Evolutionary conservation across 495 filamentous ascomycete genomes (phyloP).

Genomic region (Aspergillus leporis): DNA sequence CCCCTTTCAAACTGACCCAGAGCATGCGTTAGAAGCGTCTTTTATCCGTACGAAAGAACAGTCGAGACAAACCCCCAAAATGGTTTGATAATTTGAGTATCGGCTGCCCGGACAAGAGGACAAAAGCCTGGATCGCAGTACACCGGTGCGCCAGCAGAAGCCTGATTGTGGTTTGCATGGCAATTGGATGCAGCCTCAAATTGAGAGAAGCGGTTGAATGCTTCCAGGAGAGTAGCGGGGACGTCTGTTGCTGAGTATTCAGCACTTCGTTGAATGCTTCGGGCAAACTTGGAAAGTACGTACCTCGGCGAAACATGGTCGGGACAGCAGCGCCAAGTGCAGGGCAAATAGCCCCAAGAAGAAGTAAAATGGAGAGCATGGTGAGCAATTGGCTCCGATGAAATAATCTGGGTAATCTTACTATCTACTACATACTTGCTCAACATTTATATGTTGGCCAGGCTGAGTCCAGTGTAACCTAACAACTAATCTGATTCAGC

Average conservation of each 20-base stretch:
- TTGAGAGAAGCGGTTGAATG: constrained; percentile 33
- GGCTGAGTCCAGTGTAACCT: no score
- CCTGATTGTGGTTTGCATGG: constrained; percentile 38
- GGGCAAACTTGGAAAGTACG: not conserved
- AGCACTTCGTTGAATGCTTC: not conserved
- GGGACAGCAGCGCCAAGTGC: not conserved
- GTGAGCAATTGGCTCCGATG: not conserved
- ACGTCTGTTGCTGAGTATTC: constrained; percentile 3
- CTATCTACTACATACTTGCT: no score
- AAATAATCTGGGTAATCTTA: no score
- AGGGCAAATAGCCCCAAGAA: not conserved
- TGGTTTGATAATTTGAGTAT: constrained; percentile 49
- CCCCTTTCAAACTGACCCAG: constrained; percentile 46
- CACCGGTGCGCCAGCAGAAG: constrained; percentile 32
- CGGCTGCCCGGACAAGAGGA: constrained; percentile 48
- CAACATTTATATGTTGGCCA: no score
- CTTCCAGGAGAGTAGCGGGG: not conserved
- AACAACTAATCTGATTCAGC: no score
- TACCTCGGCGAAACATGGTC: not conserved
- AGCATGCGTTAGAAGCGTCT: constrained; percentile 17
- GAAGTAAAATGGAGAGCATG: not conserved
- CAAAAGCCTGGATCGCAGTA: constrained; percentile 54
- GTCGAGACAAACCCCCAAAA: constrained; percentile 50
- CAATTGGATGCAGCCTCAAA: constrained; percentile 65
- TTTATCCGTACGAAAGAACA: not conserved